These are phyloP conservation scores for Hylodesmum podocarpum DNA, from an alignment of 306 rosid genomes.

Conservation along the genomic window DNA sequence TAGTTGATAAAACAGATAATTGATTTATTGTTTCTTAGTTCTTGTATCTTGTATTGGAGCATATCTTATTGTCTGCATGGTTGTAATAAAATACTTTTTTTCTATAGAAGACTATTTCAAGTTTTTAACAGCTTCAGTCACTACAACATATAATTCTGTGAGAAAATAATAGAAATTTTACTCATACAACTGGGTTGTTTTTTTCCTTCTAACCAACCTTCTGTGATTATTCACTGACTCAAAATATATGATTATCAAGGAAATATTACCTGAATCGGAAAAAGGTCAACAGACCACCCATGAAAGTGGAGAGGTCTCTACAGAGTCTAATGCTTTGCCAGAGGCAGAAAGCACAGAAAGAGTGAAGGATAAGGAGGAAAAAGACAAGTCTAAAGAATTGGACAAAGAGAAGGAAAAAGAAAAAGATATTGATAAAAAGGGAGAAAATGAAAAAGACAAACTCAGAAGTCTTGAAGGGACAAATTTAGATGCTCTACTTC, in stretches of 20 bases:
- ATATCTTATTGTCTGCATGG: not conserved
- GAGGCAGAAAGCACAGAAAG: conserved; percentile 66
- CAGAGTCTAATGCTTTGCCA: conserved; percentile 52
- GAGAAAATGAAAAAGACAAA: conserved; percentile 90
- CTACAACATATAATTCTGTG: not conserved
- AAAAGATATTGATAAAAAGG: conserved; percentile 68
- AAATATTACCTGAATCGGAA: conserved; percentile 67
- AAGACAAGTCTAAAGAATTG: conserved; percentile 71
- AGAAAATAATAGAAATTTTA: conserved; percentile 4
- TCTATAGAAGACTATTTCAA: not conserved
- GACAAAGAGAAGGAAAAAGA: conserved; percentile 78
- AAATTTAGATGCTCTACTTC: conserved; percentile 90
- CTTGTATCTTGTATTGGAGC: conserved; percentile 20
- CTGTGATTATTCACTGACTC: conserved; percentile 31
- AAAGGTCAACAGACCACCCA: conserved; percentile 55
- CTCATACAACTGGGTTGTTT: not conserved
- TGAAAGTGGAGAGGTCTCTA: conserved; percentile 60
- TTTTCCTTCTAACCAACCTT: not conserved
- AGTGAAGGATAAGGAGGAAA: conserved; percentile 82
- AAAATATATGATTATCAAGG: conserved; percentile 47
- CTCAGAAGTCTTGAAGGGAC: conserved; percentile 88
- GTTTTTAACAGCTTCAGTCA: conserved; percentile 3
- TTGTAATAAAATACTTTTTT: not conserved
- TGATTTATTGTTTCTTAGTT: not conserved
- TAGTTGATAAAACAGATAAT: not conserved